phyloP scores from a whole-genome alignment of 768 basidiomycete species.

The Kwoniella dejecticola region DNA sequence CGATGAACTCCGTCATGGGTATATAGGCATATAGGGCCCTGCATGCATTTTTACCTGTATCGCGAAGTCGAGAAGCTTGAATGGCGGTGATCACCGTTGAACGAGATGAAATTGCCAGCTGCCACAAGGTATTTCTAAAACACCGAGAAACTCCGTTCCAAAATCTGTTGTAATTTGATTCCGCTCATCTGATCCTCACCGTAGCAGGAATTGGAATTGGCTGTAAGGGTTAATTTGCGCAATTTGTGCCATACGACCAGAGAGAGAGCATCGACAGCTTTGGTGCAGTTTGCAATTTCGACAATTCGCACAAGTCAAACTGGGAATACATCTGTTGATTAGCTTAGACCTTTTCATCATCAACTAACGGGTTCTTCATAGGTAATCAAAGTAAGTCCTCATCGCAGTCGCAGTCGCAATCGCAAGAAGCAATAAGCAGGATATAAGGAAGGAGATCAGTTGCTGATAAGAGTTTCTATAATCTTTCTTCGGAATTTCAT shows the following conservation, averaged over 20 bases:
- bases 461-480: no score
- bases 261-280: no score
- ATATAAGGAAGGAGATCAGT: no score
- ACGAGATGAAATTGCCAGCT: neutral
- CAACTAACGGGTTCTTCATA: slow-evolving; percentile 26
- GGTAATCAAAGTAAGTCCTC: slow-evolving; percentile 28
- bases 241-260: neutral
- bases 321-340: neutral
- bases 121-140: slow-evolving; percentile 9
- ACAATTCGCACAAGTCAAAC: neutral
- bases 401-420: no score
- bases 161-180: neutral
- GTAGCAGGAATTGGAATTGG: neutral
- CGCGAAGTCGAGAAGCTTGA: neutral
- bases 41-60: neutral
- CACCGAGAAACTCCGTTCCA: slow-evolving; percentile 32
- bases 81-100: neutral
- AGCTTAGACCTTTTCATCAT: slow-evolving; percentile 2
- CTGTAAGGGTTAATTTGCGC: neutral
- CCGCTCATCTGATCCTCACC: neutral
- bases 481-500: no score
- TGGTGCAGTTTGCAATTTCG: slow-evolving; percentile 5
- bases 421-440: no score
- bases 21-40: neutral
- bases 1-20: slow-evolving; percentile 6